These are phyloP conservation scores for Pichia sp. DNA, from an alignment of 1,139 yeast genomes.

Conservation along the genomic window DNA sequence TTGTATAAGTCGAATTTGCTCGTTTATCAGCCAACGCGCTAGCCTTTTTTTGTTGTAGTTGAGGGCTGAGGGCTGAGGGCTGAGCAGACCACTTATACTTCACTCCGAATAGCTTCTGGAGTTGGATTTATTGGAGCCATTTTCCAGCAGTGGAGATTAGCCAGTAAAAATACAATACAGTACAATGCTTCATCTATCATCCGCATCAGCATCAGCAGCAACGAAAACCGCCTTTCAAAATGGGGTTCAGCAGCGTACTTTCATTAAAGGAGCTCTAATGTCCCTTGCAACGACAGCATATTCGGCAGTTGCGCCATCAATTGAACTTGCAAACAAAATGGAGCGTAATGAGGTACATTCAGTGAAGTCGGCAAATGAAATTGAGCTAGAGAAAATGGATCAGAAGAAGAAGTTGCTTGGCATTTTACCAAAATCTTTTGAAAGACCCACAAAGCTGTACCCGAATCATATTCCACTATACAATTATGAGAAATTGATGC, in stretches of 20 bases:
- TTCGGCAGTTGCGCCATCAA: constrained; percentile 37
- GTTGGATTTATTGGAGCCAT: too few species aligned
- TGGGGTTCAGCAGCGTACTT: constrained; percentile 8
- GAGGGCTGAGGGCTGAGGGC: too few species aligned
- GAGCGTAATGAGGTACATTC: constrained; percentile 46
- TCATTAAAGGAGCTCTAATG: constrained; percentile 16
- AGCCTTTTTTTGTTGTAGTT: too few species aligned
- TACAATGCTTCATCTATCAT: too few species aligned
- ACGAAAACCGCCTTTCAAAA: too few species aligned
- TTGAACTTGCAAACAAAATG: constrained; percentile 51
- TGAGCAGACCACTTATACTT: too few species aligned
- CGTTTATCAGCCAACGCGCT: too few species aligned
- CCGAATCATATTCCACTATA: constrained; percentile 80
- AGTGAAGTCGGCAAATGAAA: constrained; percentile 29
- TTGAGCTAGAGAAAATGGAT: constrained; percentile 20
- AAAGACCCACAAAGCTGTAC: constrained; percentile 45
- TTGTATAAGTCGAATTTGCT: too few species aligned
- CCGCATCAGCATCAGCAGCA: too few species aligned
- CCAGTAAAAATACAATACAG: too few species aligned
- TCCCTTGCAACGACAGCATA: constrained; percentile 23
- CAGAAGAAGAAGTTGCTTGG: constrained; percentile 8
- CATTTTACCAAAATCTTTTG: constrained; percentile 20
- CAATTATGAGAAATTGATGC: constrained; percentile 50
- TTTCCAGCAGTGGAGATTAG: too few species aligned
- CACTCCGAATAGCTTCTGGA: too few species aligned